Evolutionary conservation across 345 rosid genomes (phyloP).

Genomic region (Balakata baccata): DNA sequence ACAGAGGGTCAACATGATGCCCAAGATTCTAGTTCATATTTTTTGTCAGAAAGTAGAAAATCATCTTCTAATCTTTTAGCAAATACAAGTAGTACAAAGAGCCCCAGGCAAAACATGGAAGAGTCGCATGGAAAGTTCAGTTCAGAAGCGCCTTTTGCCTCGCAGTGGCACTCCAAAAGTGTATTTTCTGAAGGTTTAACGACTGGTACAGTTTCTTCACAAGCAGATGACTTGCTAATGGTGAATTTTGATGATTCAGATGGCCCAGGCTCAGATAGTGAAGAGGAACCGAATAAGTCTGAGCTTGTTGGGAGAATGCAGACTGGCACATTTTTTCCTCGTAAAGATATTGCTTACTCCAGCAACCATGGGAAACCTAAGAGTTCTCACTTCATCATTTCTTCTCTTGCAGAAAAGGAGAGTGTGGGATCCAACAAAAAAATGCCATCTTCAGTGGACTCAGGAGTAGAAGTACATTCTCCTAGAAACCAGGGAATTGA

Average conservation of each 20-base stretch:
- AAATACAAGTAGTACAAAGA: constrained; percentile 37
- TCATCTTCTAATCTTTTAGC: constrained; percentile 32
- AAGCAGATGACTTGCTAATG: constrained; percentile 38
- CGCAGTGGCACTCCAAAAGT: constrained; percentile 29
- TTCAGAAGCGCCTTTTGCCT: constrained; percentile 36
- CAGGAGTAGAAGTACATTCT: constrained; percentile 11
- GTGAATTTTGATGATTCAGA: constrained; percentile 54
- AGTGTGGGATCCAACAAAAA: constrained; percentile 7
- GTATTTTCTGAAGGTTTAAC: constrained; percentile 41
- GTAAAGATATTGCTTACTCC: constrained; percentile 12
- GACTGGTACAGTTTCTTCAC: constrained; percentile 38
- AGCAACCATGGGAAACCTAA: constrained; percentile 13
- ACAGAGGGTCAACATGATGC: constrained; percentile 26
- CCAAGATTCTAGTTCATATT: constrained; percentile 31
- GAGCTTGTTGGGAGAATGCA: constrained; percentile 18
- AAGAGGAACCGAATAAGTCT: constrained; percentile 18
- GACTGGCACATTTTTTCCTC: constrained; percentile 2
- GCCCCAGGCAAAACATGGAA: constrained; percentile 20
- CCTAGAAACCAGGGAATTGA: constrained; percentile 13
- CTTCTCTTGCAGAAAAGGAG: constrained; percentile 16
- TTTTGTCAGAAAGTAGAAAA: constrained; percentile 37
- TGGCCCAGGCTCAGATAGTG: constrained; percentile 18
- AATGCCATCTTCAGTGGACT: constrained; percentile 10
- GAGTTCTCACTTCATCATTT: background rate
- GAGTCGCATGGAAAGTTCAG: constrained; percentile 25